Conservation (phyloP, 1,284 basidiomycete genomes). For the Marasmius tenuissimus region DNA sequence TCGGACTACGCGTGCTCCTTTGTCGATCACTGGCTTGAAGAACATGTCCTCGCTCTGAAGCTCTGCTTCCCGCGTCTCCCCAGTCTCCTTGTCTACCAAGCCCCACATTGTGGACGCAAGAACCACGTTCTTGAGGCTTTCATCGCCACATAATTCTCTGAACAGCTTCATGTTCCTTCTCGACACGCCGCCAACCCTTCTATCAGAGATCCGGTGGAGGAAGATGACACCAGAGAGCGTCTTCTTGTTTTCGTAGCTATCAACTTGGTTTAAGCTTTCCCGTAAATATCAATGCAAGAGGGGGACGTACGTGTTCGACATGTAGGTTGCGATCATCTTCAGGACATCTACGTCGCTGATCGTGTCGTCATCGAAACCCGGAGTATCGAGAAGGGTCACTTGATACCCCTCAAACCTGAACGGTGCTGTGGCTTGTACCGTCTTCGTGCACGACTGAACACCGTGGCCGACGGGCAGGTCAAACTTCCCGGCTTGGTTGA, state of each 20-base stretch:
- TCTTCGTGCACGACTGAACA: constrained; percentile 31
- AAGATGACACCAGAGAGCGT: constrained; percentile 44
- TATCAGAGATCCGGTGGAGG: constrained; percentile 48
- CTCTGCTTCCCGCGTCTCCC: constrained; percentile 35
- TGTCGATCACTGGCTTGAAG: constrained; percentile 37
- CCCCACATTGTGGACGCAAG: constrained; percentile 48
- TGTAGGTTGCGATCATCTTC: constrained; percentile 23
- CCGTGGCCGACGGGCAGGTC: constrained; percentile 26
- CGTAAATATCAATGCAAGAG: neutral
- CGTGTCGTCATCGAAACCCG: constrained; percentile 35
- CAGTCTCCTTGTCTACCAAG: constrained; percentile 32
- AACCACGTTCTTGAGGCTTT: constrained; percentile 41
- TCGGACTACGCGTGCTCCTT: constrained; percentile 35
- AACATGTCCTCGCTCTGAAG: constrained; percentile 33
- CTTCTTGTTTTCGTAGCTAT: constrained; percentile 37
- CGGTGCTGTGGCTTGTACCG: constrained; percentile 22
- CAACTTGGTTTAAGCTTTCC: neutral
- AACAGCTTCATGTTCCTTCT: constrained; percentile 46
- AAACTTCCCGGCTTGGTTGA: constrained; percentile 33
- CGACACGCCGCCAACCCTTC: constrained; percentile 40
- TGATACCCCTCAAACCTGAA: constrained; percentile 27
- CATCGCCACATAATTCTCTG: constrained; percentile 43
- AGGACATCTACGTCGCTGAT: constrained; percentile 31
- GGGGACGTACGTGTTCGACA: constrained; percentile 18
- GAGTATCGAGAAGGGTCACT: constrained; percentile 32